A percentile compares a stretch with the other conserved stretches of the same genome.
These are phyloP conservation scores for Sedum album DNA, from an alignment of 164 flowering plant genomes.

Conservation along the genomic window DNA sequence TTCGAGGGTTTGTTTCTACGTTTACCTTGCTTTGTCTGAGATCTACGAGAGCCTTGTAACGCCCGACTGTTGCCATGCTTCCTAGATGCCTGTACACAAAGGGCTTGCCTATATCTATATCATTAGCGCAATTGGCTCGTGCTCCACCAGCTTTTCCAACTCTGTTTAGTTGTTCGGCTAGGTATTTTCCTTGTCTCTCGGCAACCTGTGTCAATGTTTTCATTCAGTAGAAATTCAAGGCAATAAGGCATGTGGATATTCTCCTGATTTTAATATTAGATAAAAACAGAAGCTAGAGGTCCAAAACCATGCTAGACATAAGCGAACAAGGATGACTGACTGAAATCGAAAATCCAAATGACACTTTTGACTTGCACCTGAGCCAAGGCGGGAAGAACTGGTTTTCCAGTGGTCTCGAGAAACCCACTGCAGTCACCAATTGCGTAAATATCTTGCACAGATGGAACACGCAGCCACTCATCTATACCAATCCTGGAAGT, in stretches of 20 bases:
- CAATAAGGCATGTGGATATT: not conserved
- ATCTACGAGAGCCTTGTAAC: conserved; percentile 96
- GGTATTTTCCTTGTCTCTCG: conserved; percentile 86
- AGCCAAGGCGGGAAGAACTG: conserved; percentile 87
- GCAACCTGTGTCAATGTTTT: conserved; percentile 53
- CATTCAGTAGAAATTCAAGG: not conserved
- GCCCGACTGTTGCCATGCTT: conserved; percentile 92
- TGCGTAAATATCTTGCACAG: conserved; percentile 71
- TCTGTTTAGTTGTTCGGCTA: conserved; percentile 50
- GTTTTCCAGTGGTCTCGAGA: conserved; percentile 82
- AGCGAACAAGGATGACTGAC: not conserved
- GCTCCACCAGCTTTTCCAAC: conserved; percentile 78
- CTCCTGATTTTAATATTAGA: not conserved
- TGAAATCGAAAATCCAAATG: not conserved
- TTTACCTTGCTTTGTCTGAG: conserved; percentile 78
- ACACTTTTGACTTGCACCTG: conserved; percentile 37
- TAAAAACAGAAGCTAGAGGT: not conserved
- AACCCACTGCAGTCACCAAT: conserved; percentile 95
- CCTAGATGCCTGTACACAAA: conserved; percentile 93
- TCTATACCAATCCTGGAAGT: conserved; percentile 77
- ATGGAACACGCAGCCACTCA: conserved; percentile 89
- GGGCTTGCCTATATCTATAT: conserved; percentile 47
- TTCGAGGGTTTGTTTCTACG: not conserved
- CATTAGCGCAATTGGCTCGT: conserved; percentile 45
- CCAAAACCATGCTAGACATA: not conserved